A percentile compares a stretch with the other conserved stretches of the same genome.
phyloP scores from a whole-genome alignment of 73 alveolate genomes.

The Paramecium sexaurelia region DNA sequence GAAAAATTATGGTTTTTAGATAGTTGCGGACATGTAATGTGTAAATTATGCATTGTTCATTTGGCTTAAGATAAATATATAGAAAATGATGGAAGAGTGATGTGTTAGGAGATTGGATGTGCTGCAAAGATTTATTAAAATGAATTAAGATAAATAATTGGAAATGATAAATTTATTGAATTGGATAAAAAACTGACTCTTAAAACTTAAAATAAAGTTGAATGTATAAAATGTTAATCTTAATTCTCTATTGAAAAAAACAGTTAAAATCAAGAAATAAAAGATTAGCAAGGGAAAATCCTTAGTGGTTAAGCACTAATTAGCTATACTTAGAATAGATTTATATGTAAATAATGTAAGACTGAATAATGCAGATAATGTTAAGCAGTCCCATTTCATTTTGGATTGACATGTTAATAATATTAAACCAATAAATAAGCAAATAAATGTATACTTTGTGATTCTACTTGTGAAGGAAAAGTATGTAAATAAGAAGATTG shows the following conservation, averaged over 20 bases:
- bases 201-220: constrained; percentile 40
- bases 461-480: constrained; percentile 67
- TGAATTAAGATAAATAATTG: constrained; percentile 38
- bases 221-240: constrained; percentile 58
- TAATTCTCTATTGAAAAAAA: constrained; percentile 55
- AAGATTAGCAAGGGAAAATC: constrained; percentile 37
- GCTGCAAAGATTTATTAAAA: neutral
- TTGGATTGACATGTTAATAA: constrained; percentile 84
- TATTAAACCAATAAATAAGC: constrained; percentile 37
- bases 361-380: constrained; percentile 85
- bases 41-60: neutral
- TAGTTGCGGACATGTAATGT: neutral
- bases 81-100: neutral
- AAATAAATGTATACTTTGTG: constrained; percentile 69
- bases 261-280: neutral
- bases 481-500: constrained; percentile 77
- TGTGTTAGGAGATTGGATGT: constrained; percentile 22
- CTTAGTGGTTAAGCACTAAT: constrained; percentile 60
- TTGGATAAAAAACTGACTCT: neutral
- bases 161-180: constrained; percentile 46
- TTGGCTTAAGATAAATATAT: neutral
- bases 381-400: constrained; percentile 87
- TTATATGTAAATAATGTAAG: constrained; percentile 74
- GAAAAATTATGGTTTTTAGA: constrained; percentile 14
- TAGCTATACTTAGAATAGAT: constrained; percentile 81